phyloP scores from a whole-genome alignment of 176 grass and related monocot genomes.

The Avena sativa region DNA sequence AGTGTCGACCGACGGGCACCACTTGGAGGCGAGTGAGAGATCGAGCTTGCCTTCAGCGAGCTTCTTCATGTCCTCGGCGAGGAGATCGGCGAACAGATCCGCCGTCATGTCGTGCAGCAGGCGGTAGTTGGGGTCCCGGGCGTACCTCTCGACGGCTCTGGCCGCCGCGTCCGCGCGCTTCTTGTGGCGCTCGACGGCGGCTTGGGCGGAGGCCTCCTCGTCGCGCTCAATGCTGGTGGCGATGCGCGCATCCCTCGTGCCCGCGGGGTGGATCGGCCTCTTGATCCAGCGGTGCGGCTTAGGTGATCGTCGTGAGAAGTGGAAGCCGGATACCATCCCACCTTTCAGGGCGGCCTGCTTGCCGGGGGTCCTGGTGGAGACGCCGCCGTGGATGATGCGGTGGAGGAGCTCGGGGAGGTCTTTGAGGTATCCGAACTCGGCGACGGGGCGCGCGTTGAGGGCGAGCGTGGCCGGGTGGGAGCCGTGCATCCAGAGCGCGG shows the following conservation, averaged over 20 bases:
- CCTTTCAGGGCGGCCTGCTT: conserved; percentile 15
- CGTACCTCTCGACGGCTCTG: conserved; percentile 56
- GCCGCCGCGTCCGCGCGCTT: conserved; percentile 47
- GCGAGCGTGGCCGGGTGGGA: conserved; percentile 70
- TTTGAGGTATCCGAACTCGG: conserved; percentile 75
- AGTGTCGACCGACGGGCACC: conserved; percentile 68
- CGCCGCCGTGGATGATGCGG: conserved; percentile 60
- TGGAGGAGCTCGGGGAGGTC: conserved; percentile 79
- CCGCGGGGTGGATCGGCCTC: neutral
- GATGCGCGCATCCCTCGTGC: conserved; percentile 47
- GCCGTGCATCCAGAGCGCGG: conserved; percentile 67
- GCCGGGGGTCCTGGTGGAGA: conserved; percentile 23
- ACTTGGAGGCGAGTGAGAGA: conserved; percentile 71
- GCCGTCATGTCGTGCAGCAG: conserved; percentile 62
- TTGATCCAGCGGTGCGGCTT: neutral
- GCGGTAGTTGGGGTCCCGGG: conserved; percentile 52
- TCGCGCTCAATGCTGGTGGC: conserved; percentile 49
- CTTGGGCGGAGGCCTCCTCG: conserved; percentile 11
- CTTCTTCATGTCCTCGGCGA: conserved; percentile 59
- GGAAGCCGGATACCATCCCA: neutral
- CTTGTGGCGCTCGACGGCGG: conserved; percentile 46
- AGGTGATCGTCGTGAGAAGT: neutral
- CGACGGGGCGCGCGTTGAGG: conserved; percentile 50
- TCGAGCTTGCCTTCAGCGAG: conserved; percentile 49
- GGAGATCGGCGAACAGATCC: conserved; percentile 61